Base-by-base conservation (phyloP, 257 asterid species). In the Gentiana dahurica region DNA sequence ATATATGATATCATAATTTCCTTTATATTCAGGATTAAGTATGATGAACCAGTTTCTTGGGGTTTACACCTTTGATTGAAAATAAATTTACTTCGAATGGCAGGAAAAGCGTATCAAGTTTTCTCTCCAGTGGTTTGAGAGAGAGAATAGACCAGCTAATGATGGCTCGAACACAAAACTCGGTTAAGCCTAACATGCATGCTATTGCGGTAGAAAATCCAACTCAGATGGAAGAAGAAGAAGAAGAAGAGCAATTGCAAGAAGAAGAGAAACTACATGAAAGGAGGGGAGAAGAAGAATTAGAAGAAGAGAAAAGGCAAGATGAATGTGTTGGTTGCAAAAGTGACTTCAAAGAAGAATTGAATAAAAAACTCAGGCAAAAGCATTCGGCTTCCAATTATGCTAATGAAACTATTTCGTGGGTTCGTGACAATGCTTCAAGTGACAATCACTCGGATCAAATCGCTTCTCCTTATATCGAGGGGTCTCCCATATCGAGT, bases 101-200 rank as follows among this genome's bases (percentile, higher is more conserved):
- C 94, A 86, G 97, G 50, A 82, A 69, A 71, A 86, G 79, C 38
- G 97, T 90, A 57, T 86, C 97, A 6, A 75, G 39, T 46, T 90
- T 90, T 71, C 91, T 90, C 54, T 78, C 94, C 1, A 79, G 97
- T 63, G 72, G 68, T 24, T 60, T 86, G 75, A 86, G 82, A 64
- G 85, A 82, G 48, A 73, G 58, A 47, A 80, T 90, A 54, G 97
- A 90, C 57, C 74, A 36, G 34, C 61, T 90, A 53, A 80, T 89
- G 86, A 52, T 62, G 43, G 79, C 76, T 46, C 94, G 94, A 48
- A 34, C 73, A 34, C 85, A 78, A 57, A 73, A 69, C 58, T 70
- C 62, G 32, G 64, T 13, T 55, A 47, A 50, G 8, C 64, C 3
- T 45, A 53, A 36, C 47, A 46, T 33, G 15, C 69, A 44, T 8